A percentile compares a stretch with the other conserved stretches of the same genome.
These are phyloP conservation scores for Daedaleopsis sinensis DNA, from an alignment of 768 basidiomycete species.

Conservation along the genomic window DNA sequence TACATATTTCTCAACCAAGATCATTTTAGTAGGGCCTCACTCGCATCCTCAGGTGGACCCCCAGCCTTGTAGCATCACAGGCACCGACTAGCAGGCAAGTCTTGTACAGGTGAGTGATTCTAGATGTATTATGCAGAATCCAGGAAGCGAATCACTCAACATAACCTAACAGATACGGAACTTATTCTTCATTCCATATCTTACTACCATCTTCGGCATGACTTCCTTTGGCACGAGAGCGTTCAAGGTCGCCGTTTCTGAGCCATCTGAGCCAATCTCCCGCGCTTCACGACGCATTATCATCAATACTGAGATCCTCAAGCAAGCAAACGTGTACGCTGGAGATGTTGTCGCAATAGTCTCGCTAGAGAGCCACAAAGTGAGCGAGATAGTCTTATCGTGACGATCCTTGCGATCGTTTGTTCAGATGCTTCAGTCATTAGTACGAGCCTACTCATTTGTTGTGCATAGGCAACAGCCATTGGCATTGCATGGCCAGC, in stretches of 20 bases:
- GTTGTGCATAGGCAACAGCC: conserved; percentile 52
- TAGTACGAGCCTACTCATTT: conserved; percentile 5
- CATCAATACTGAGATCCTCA: conserved; percentile 64
- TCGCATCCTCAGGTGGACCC: no score
- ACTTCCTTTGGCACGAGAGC: conserved; percentile 27
- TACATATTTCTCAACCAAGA: no score
- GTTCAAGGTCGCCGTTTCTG: conserved; percentile 31
- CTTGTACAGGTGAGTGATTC: no score
- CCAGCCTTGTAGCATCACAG: no score
- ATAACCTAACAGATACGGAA: no score
- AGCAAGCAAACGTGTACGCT: conserved; percentile 60
- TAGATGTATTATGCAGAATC: no score
- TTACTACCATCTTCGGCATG: conserved; percentile 8
- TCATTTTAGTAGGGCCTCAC: no score
- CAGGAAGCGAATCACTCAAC: no score
- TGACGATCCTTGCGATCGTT: neutral
- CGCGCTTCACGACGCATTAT: conserved; percentile 66
- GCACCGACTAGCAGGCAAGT: no score
- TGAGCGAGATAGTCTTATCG: conserved; percentile 25
- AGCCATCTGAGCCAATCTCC: conserved; percentile 31
- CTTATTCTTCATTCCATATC: no score
- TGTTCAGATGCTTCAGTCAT: neutral
- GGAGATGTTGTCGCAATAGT: conserved; percentile 70
- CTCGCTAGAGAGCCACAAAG: conserved; percentile 39
- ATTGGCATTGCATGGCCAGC: conserved; percentile 82